Evolutionary conservation across 2,329 filamentous ascomycete species (phyloP).

Genomic region (Dactylellina drechsleri): DNA sequence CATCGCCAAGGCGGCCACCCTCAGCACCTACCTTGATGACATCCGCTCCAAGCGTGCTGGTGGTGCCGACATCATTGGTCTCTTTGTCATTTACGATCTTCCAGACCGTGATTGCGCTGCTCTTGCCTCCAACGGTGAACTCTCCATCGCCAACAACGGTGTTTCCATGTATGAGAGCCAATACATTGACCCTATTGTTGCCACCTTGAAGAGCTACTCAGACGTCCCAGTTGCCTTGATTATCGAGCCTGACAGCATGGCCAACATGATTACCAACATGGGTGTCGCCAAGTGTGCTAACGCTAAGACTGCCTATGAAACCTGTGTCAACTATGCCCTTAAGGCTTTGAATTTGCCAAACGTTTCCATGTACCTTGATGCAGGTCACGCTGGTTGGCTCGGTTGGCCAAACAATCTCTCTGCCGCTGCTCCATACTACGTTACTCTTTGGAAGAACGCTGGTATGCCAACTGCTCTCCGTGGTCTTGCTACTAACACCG

Average conservation of each 20-base stretch:
- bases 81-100: conserved; percentile 69
- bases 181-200: conserved; percentile 65
- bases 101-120: conserved; percentile 71
- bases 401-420: conserved; percentile 69
- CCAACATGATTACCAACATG: conserved; percentile 70
- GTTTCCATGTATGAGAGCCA: conserved; percentile 66
- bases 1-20: conserved; percentile 65
- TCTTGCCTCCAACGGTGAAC: conserved; percentile 69
- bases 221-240: conserved; percentile 58
- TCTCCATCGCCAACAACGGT: conserved; percentile 66
- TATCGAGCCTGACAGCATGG: conserved; percentile 69
- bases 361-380: conserved; percentile 70
- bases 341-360: conserved; percentile 68
- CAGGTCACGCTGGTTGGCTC: conserved; percentile 70
- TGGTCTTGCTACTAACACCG: conserved; percentile 70
- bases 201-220: conserved; percentile 61
- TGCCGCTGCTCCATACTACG: conserved; percentile 65
- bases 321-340: conserved; percentile 67
- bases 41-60: conserved; percentile 59
- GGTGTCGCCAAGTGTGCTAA: conserved; percentile 65
- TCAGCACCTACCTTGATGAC: conserved; percentile 65
- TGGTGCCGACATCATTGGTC: conserved; percentile 58
- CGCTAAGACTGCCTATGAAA: conserved; percentile 66
- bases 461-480: conserved; percentile 66
- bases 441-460: conserved; percentile 66